Conservation (phyloP, 75 land plant species). For the Pinus albicaulis region DNA sequence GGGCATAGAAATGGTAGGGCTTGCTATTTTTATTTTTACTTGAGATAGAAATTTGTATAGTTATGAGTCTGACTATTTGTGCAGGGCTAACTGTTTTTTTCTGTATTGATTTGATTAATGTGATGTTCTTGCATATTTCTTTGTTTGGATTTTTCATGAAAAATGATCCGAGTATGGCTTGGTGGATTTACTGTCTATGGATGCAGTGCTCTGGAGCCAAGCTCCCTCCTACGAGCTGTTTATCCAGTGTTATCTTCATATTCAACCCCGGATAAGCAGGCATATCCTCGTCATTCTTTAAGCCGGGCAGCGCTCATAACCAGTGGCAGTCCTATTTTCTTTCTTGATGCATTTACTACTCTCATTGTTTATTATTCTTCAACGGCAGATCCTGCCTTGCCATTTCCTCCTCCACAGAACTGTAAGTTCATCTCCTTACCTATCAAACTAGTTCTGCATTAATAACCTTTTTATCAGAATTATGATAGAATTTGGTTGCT, state of each 20-base stretch:
- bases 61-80: background rate
- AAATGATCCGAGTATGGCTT: background rate
- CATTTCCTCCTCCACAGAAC: constrained; percentile 98
- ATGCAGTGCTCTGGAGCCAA: constrained; percentile 91
- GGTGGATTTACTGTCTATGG: background rate
- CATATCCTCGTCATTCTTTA: constrained; percentile 97
- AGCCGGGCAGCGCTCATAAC: constrained; percentile 97
- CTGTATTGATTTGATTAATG: background rate
- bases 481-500: background rate
- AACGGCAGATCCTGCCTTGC: constrained; percentile 85
- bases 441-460: background rate
- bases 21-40: background rate
- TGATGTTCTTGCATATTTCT: background rate
- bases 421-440: constrained; percentile 60
- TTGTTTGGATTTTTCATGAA: background rate
- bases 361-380: constrained; percentile 94
- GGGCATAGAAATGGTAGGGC: background rate
- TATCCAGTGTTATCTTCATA: constrained; percentile 93
- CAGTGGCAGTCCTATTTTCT: constrained; percentile 96
- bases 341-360: constrained; percentile 92
- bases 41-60: background rate
- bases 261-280: constrained; percentile 90
- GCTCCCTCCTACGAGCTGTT: constrained; percentile 77
- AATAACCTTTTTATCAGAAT: background rate
- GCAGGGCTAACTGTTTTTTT: background rate